Conservation (phyloP, 257 asterid species). For the Plantago ovata region DNA sequence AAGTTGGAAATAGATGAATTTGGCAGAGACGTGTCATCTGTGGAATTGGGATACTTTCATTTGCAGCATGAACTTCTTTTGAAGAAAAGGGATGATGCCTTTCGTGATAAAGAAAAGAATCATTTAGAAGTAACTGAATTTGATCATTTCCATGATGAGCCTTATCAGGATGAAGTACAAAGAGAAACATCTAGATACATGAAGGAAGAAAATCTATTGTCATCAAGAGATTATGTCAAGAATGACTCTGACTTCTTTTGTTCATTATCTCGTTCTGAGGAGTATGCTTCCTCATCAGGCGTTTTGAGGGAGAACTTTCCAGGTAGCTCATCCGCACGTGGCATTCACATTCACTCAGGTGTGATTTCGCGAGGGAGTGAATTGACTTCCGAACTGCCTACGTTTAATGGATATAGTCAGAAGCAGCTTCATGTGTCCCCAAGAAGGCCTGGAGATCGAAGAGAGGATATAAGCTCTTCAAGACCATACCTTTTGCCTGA, state of each 20-base stretch:
- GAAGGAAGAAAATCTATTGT: constrained; percentile 26
- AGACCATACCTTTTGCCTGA: constrained; percentile 32
- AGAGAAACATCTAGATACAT: constrained; percentile 22
- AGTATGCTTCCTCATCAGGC: constrained; percentile 22
- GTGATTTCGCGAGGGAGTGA: constrained; percentile 18
- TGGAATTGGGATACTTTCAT: constrained; percentile 27
- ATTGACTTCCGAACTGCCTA: constrained; percentile 26
- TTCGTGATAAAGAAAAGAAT: neutral
- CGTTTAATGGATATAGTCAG: constrained; percentile 31
- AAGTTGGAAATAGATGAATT: constrained; percentile 24
- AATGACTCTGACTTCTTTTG: constrained; percentile 19
- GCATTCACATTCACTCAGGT: neutral
- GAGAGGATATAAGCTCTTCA: constrained; percentile 32
- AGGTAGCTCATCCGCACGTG: constrained; percentile 20
- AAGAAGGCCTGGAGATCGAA: constrained; percentile 26
- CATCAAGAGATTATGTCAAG: constrained; percentile 20
- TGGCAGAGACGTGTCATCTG: constrained; percentile 20
- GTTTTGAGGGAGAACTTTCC: constrained; percentile 27
- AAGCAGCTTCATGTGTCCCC: constrained; percentile 31
- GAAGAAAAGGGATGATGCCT: constrained; percentile 16
- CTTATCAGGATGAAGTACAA: constrained; percentile 1
- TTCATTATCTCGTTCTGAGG: constrained; percentile 37
- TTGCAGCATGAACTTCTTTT: constrained; percentile 29
- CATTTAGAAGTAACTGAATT: too few species aligned
- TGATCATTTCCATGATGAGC: too few species aligned